Base-by-base conservation (phyloP, 2,329 filamentous ascomycete genomes). In the Venturia pyrina region DNA sequence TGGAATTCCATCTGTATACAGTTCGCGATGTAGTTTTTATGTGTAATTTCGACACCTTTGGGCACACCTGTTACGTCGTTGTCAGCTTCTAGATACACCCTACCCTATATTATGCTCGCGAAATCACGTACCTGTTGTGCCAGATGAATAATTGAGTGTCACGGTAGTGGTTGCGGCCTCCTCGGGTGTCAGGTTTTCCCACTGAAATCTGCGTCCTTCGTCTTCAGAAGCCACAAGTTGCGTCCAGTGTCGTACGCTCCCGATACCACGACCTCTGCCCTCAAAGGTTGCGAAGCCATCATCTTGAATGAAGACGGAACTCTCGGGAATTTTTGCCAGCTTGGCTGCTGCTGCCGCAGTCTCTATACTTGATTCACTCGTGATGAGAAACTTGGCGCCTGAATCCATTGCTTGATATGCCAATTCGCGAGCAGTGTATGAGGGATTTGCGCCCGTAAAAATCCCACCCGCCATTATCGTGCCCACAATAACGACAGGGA, bases 11-110 rank as follows among this genome's bases (percentile, higher is more conserved):
- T 78, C 67, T 89, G 86, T 17, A 79, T 71, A 69, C 85, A 83
- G 72, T 93, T 93, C 68, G 89, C 82, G 56, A 92, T 83, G 71
- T 91, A 90, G 70, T 91, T 89, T 67, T 81, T 79, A 75, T 96
- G 91, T n/a, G 87, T 86, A 69, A 95, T 89, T 76, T 89, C 86
- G 17, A 95, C 91, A 13, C 91, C 91, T 74, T 96, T 96, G 11
- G 91, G 90, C 4, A 91, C 81, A 7, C 91, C 91, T 59, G 91
- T 92, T 59, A 91, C 92, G 13, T 90, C 86, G 37, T n/a, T 17
- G 28, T 53, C 21, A 53, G 48, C 48, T 15, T 53, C 13, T 8
- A 28, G 10, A 24, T 5, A 15, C 21, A 15, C 21, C 8, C 13
- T 28, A 15, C 21, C 8, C 13, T 28, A 2, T 28, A 1, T 15